Evolutionary conservation across 352 stramenopile species (phyloP), one percentile per base, ranked within the genome.

Genomic region (Phytophthora tentaculata): DNA sequence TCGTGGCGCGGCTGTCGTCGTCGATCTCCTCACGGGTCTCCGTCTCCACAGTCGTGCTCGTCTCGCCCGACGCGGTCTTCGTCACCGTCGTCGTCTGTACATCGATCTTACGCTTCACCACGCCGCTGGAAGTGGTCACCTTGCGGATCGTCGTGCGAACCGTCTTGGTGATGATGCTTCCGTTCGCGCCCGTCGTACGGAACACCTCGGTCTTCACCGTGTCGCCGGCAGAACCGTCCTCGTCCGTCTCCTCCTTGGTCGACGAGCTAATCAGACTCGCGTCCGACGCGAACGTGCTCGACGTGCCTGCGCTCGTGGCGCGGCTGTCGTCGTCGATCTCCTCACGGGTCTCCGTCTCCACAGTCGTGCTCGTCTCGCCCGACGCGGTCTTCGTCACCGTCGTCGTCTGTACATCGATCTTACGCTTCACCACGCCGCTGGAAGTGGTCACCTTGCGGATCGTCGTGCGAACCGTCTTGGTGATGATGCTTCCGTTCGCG

Each of bases 401-500:
- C 64, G 64, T 77, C 22, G 64, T 73, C 32, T 69, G 24, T 24
- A 69, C 64, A 29, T 62, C 60, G 43, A 73, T 73, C 53, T 69
- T 48, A 54, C 69, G 60, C 64, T 66, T 73, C 54, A 54, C 32
- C 47, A 59, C n/a, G 41, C 68, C 63, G 32, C 62, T 60, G 26
- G 68, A 61, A 45, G 53, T 67, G 35, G 48, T 60, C 52, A 68
- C 62, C 51, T 56, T 68, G 17, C 55, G 60, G 48, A 71, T 72
- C 29, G 51, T 76, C 51, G 62, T 76, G 51, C 68, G 68, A 58
- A 76, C 50, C 62, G 68, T 76, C 62, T 72, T 76, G 16, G 62
- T 76, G 45, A 69, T 64, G 14, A 72, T 48, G 39, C 57, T 71
- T 22, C 68, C 62, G 55, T 76, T 68, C 23, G 51, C 52, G 35